Evolutionary conservation across 345 rosid genomes (phyloP).

Genomic region (Populus deltoides): DNA sequence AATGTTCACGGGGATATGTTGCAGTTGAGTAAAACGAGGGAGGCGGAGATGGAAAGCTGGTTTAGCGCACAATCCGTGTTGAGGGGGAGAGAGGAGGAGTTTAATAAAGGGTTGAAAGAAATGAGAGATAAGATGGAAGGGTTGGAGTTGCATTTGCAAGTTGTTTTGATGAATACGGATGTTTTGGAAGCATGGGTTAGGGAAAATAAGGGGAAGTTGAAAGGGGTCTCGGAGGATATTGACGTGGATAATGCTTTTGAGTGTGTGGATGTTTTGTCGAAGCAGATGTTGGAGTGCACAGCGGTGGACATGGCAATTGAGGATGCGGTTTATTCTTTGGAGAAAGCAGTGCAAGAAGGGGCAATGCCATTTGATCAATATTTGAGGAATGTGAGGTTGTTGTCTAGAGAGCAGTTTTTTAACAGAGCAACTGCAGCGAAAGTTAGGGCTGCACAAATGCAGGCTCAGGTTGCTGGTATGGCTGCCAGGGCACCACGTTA

Average conservation of each 20-base stretch:
- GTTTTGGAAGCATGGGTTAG: conserved; percentile 65
- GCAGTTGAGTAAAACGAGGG: conserved; percentile 58
- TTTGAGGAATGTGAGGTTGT: conserved; percentile 75
- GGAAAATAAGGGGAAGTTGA: conserved; percentile 54
- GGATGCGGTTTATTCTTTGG: conserved; percentile 72
- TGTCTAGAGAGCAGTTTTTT: conserved; percentile 93
- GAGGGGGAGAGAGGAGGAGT: conserved; percentile 60
- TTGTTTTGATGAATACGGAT: conserved; percentile 69
- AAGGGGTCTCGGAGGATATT: conserved; percentile 29
- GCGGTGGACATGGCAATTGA: conserved; percentile 81
- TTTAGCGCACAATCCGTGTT: conserved; percentile 62
- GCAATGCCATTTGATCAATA: conserved; percentile 72
- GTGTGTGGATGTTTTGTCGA: conserved; percentile 54
- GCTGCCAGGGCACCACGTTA: conserved; percentile 57
- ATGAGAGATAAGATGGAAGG: conserved; percentile 72
- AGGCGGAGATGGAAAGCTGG: conserved; percentile 74
- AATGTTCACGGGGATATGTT: conserved; percentile 53
- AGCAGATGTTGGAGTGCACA: conserved; percentile 79
- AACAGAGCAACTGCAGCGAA: conserved; percentile 73
- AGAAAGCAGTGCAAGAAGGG: conserved; percentile 72
- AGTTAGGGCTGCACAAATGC: conserved; percentile 77
- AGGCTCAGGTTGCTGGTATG: conserved; percentile 82
- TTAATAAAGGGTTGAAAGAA: conserved; percentile 58
- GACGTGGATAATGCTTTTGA: conserved; percentile 58
- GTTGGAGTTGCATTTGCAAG: conserved; percentile 77